Evolutionary conservation across 169 alveolate genomes (phyloP).

Genomic region (Plasmodium gallinaceum): DNA sequence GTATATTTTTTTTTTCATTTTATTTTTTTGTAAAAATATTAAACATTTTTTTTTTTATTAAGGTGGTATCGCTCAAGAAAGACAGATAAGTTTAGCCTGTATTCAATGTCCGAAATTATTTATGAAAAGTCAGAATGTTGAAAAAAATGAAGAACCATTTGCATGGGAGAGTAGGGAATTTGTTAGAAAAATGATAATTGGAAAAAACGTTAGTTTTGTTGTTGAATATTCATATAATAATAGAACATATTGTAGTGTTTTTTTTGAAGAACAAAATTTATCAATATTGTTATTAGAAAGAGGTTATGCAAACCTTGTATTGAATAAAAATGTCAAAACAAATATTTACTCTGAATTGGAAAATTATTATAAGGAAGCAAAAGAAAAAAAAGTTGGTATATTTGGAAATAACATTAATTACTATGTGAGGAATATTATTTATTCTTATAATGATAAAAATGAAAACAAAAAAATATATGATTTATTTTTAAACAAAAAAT

Average conservation of each 20-base stretch:
- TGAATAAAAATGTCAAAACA: conserved; percentile 56
- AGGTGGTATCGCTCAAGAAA: conserved; percentile 73
- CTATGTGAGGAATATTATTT: conserved; percentile 48
- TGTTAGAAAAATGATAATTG: conserved; percentile 69
- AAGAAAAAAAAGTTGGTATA: conserved; percentile 52
- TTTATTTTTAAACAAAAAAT: conserved; percentile 18
- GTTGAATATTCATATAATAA: conserved; percentile 61
- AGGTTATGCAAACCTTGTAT: conserved; percentile 63
- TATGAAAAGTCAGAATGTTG: conserved; percentile 55
- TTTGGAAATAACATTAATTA: conserved; percentile 55
- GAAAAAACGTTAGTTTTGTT: conserved; percentile 51
- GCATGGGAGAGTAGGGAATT: conserved; percentile 78
- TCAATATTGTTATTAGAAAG: conserved; percentile 31
- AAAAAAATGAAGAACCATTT: conserved; percentile 71
- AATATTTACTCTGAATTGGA: conserved; percentile 63
- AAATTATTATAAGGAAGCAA: conserved; percentile 36
- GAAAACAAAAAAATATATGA: conserved; percentile 48
- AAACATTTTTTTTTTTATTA: background rate
- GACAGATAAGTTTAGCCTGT: conserved; percentile 66
- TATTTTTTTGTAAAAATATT: too few species aligned
- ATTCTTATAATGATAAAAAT: conserved; percentile 63
- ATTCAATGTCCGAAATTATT: conserved; percentile 51
- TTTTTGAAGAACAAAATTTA: conserved; percentile 49
- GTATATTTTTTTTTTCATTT: too few species aligned
- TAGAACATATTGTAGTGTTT: conserved; percentile 63